Evolutionary conservation across 1,139 yeast genomes (phyloP).

Genomic region (Meyerozyma guilliermondii): DNA sequence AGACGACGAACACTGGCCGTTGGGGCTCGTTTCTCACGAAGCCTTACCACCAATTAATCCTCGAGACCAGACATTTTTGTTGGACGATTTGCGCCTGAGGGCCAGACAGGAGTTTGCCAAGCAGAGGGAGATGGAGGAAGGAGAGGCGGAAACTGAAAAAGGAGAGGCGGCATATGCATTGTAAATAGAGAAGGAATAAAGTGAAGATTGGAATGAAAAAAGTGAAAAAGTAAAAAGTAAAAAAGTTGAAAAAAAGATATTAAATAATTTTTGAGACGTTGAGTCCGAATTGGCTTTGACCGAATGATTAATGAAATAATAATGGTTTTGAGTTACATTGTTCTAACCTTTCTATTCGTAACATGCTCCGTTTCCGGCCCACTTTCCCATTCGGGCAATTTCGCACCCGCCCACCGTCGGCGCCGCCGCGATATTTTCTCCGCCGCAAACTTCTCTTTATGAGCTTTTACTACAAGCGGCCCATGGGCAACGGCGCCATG

Average conservation of each 20-base stretch:
- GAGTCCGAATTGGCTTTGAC: too few relatives aligned
- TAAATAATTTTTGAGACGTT: too few relatives aligned
- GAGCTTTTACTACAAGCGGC: slow-evolving; percentile 34
- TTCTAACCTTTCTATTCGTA: not conserved
- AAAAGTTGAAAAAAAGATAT: too few relatives aligned
- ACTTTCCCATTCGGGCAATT: not conserved
- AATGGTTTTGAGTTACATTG: too few relatives aligned
- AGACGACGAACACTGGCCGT: slow-evolving; percentile 60
- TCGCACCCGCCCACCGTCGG: not conserved
- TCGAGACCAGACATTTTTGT: slow-evolving; percentile 57
- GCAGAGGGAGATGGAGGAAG: slow-evolving; percentile 6
- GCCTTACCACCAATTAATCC: slow-evolving; percentile 57
- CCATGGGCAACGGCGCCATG: slow-evolving; percentile 36
- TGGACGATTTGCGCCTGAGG: slow-evolving; percentile 50
- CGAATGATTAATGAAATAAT: too few relatives aligned
- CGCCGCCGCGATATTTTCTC: not conserved
- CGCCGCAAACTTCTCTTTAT: slow-evolving; percentile 11
- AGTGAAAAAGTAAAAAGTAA: not conserved
- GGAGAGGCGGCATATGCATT: too few relatives aligned
- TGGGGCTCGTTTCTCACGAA: slow-evolving; percentile 51
- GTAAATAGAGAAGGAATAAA: not conserved
- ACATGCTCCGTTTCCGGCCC: not conserved
- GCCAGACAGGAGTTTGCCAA: slow-evolving; percentile 33
- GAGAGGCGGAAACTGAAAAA: slow-evolving; percentile 3
- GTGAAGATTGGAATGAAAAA: not conserved